Evolutionary conservation across 2,329 filamentous ascomycete genomes (phyloP), one percentile per base, ranked within the genome.

Genomic region (Sporothrix brunneoviolacea): DNA sequence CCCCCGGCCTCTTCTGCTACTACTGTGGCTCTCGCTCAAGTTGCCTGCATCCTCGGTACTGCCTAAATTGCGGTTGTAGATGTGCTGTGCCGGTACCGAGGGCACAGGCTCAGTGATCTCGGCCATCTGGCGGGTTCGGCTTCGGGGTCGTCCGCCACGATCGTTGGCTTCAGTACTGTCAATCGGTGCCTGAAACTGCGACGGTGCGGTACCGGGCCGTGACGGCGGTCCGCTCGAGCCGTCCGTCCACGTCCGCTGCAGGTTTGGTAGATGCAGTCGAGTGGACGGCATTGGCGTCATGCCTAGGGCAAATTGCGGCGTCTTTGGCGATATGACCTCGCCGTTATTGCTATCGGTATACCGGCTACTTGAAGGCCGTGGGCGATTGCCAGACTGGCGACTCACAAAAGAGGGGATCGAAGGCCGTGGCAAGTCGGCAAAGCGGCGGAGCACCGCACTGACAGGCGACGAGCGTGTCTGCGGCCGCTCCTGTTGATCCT

Each of bases 241-340:
- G 51, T 58, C 60, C 16, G 67, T 67, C 63, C 68, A 67, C 1
- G 67, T 66, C 50, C 68, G 65, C 48, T 60, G 62, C 13, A 74
- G 62, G 45, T 68, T 65, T 1, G 72, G 70, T 22, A 75, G 60
- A 48, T 68, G 62, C 22, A 74, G 57, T 44, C 69, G 63, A 22
- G 69, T 70, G 27, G 67, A 68, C 10, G 72, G 67, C 21, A 74
- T 56, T 27, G 62, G 60, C n/a, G 66, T 63, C 48, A 68, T 58
- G 4, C 64, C 63, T 4, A 72, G 58, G 16, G 63, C 60, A 43
- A 71, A 68, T 3, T 65, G 64, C 3, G 74, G 71, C 2, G 72
- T 70, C 58, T 80, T 80, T 30, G 74, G 73, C 18, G 68, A 73
- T 39, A 57, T 51, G 15, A 55, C 45, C 49, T 54, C 49, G 37